Evolutionary conservation across 106 monocot genomes (phyloP), one percentile per base, ranked within the genome.

Genomic region (Dactylorhiza incarnata): DNA sequence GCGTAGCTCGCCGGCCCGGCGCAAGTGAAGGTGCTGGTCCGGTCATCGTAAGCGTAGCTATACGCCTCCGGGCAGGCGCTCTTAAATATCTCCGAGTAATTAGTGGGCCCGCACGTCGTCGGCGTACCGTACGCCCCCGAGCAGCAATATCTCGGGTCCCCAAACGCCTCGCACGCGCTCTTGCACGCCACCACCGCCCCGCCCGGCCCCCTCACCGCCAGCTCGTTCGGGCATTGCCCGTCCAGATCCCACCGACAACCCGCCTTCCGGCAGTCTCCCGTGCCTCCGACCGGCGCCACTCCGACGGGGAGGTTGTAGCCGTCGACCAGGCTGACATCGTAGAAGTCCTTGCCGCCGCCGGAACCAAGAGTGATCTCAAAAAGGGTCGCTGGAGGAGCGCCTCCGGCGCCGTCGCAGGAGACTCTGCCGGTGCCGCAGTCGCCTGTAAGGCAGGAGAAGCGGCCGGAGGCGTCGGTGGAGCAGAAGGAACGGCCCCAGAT

Each of bases 311-410:
- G 43, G 59, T 89, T 89, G 79, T 84, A 89, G 47, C 89, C 89
- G 76, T 89, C 89, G 8, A 89, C 89, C 14, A 89, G 86, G 77
- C 89, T 89, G 10, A 84, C 84, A 26, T 89, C 89, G 72, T 86
- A 89, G 83, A 86, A 89, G 76, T 89, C 89, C 45, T 68, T 74
- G 48, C 48, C 44, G 50, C 67, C 78, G n/a, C 49, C 46, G 2
- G 29, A 22, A 48, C 76, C 73, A 46, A 92, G 83, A 16, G 86
- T 92, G 82, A 92, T 87, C 75, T 92, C 92, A 7, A 78, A 85
- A 0, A 89, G 79, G n/a, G 85, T 87, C 17, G 82, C 84, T 4
- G 91, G 91, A 15, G 91, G 87, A 0, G 80, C 59, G 4, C 83
- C 91, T 12, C 88, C 88, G 2, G 77, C 82, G 0, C 88, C 88